Base-by-base conservation (phyloP, 768 basidiomycete genomes). In the Inosperma sp. region DNA sequence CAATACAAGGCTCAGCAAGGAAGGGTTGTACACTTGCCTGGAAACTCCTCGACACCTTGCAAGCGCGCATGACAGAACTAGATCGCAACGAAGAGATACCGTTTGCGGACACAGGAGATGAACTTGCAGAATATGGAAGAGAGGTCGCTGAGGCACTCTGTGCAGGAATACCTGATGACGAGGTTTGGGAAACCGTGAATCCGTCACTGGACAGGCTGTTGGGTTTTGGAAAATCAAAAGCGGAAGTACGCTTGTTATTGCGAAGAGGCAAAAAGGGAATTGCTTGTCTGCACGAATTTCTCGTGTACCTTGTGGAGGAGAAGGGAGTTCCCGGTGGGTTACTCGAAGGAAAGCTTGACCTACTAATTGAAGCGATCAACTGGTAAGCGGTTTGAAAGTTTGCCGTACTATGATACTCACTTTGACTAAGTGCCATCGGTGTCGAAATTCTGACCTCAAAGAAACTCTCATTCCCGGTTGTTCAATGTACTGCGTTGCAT, bases 401-500 rank as follows among this genome's bases (percentile, higher is more conserved):
- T 10, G 27, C 59, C 0, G 21, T 19, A 14, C 49, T 59, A 26
- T 58, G 61, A 16, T 31, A 47, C n/a, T n/a, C n/a, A n/a, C n/a
- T n/a, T 5, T 2, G 6, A 12, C 27, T 58, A 19, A 39, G 62
- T 7, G 39, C 42, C 10, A 50, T 53, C 7, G 27, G 48, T 10
- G 12, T 61, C 4, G n/a, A n/a, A 42, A 56, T 34, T 53, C 33
- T 8, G 37, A 41, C 19, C 33, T 48, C 3, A 35, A 39, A n/a
- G 51, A 53, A 8, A 40, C n/a, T 3, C 12, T 51, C 25, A 53
- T 56, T 3, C 56, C 41, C 3, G 36, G 42, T 3, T 43, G 42
- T 17, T 29, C 25, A 46, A 7, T 33, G 10, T 31, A 62, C 22
- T 61, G 46, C 10, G 23, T 64, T 35, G 59, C 59, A 5, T 64